Conservation (phyloP, 2,329 filamentous ascomycete genomes). For the Cryphonectria parasitica region DNA sequence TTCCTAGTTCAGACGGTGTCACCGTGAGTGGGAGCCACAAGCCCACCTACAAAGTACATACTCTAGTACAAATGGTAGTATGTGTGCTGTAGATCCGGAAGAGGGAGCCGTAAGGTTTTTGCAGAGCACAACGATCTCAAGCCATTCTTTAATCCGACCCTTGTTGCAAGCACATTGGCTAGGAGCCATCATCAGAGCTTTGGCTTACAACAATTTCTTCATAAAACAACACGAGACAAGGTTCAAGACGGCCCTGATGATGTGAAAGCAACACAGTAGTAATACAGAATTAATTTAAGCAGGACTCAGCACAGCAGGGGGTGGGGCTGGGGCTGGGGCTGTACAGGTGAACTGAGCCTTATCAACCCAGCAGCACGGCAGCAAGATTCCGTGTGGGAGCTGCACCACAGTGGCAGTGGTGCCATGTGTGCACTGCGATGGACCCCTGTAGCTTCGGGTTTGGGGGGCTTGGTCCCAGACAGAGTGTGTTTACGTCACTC, state of each 20-base stretch:
- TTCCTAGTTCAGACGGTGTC: slow-evolving; percentile 8
- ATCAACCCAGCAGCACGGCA: neutral
- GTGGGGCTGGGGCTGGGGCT: neutral
- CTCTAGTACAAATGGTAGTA: too few species aligned
- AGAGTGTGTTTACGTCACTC: slow-evolving; percentile 8
- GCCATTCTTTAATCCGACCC: neutral
- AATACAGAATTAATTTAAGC: neutral
- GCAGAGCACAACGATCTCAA: neutral
- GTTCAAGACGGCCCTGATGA: neutral
- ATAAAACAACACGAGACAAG: neutral
- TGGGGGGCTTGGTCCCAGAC: neutral
- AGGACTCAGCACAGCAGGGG: neutral
- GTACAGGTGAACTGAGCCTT: neutral
- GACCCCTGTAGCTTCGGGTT: neutral
- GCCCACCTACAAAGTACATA: neutral
- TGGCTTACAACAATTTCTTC: neutral
- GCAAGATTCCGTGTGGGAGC: neutral
- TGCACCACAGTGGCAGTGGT: neutral
- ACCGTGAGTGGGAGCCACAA: slow-evolving; percentile 2
- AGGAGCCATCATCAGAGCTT: neutral
- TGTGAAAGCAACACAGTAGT: neutral
- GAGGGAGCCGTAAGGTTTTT: neutral
- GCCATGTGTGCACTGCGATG: neutral
- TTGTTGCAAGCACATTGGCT: neutral
- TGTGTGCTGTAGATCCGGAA: slow-evolving; percentile 4